Conservation (phyloP, 1,284 basidiomycete species). For the Pseudozyma thailandica region DNA sequence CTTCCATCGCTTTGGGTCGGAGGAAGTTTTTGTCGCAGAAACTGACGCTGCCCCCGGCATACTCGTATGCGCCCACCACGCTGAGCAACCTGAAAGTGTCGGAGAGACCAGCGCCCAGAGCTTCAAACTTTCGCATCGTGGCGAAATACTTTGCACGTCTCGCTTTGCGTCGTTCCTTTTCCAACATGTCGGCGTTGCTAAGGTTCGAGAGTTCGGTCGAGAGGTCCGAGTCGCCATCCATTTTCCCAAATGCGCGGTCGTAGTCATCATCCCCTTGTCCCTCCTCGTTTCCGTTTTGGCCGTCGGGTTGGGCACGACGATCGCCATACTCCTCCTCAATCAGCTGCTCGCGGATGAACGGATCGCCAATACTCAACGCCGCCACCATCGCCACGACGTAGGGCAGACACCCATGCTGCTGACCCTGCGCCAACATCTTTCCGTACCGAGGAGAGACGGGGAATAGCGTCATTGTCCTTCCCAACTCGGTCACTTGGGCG, state of each 20-base stretch:
- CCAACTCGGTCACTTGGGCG: conserved; percentile 81
- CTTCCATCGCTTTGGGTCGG: conserved; percentile 96
- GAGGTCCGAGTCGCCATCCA: conserved; percentile 70
- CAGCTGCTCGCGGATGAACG: conserved; percentile 86
- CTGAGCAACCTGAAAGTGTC: conserved; percentile 89
- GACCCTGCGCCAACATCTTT: conserved; percentile 91
- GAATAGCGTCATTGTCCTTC: conserved; percentile 89
- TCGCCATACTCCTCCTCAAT: conserved; percentile 70
- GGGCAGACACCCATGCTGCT: conserved; percentile 89
- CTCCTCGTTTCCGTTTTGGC: conserved; percentile 70
- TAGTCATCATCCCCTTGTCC: conserved; percentile 75
- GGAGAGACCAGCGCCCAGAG: conserved; percentile 83
- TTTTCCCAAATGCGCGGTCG: conserved; percentile 62
- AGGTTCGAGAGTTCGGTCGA: conserved; percentile 70
- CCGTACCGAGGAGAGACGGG: conserved; percentile 92
- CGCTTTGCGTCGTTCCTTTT: conserved; percentile 74
- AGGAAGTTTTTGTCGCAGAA: conserved; percentile 94
- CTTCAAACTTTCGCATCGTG: conserved; percentile 76
- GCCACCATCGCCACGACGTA: conserved; percentile 93
- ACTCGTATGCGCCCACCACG: conserved; percentile 95
- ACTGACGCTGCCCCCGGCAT: conserved; percentile 77
- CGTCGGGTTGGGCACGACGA: conserved; percentile 34
- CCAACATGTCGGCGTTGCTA: conserved; percentile 73
- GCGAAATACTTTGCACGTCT: conserved; percentile 74
- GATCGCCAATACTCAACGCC: conserved; percentile 92